Conservation (phyloP, 208 protist genomes). For the Acanthamoeba healyi region DNA sequence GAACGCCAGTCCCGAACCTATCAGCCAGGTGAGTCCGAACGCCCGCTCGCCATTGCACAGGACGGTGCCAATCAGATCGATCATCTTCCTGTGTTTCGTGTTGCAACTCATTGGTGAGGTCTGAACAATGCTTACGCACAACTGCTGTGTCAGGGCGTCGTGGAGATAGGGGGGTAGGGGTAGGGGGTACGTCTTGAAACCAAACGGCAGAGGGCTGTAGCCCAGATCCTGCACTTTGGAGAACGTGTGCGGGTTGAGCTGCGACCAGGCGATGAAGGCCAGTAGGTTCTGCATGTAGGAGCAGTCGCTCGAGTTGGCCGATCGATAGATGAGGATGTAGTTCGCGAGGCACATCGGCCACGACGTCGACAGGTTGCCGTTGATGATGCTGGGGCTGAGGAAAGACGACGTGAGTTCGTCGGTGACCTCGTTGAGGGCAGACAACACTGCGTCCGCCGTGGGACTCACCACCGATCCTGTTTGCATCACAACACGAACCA, state of each 20-base stretch:
- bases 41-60: not conserved
- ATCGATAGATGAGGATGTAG: not conserved
- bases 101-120: no score
- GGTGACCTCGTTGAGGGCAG: not conserved
- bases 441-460: not conserved
- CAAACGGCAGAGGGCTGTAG: not conserved
- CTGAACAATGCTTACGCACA: no score
- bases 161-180: no score
- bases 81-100: not conserved
- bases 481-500: no score
- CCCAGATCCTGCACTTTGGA: not conserved
- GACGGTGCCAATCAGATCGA: not conserved
- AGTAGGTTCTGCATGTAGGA: not conserved
- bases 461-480: not conserved
- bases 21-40: not conserved
- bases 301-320: not conserved
- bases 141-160: no score
- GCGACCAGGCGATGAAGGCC: not conserved
- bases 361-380: not conserved
- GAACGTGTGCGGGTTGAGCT: not conserved
- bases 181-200: slow-evolving; percentile 36
- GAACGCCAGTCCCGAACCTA: not conserved
- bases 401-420: not conserved
- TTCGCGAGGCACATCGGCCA: not conserved
- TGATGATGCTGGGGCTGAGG: no score